These are phyloP conservation scores for Candida gigantensis DNA, from an alignment of 1,139 yeast species.

Conservation along the genomic window DNA sequence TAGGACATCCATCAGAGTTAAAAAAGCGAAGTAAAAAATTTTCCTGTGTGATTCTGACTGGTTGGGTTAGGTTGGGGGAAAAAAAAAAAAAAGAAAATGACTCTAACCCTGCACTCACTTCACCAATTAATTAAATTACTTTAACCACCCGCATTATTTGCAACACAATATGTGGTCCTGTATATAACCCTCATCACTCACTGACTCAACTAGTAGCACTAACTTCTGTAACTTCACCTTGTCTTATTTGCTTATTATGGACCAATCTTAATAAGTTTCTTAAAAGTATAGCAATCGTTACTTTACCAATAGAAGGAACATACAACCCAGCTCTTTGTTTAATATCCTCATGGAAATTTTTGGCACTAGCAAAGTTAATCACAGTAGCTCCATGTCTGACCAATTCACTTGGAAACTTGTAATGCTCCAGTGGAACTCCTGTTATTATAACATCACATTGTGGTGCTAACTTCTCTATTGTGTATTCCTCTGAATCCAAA, in stretches of 20 bases:
- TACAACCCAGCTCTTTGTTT: constrained; percentile 85
- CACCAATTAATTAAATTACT: too few species aligned
- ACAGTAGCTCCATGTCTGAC: constrained; percentile 88
- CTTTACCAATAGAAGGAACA: constrained; percentile 95
- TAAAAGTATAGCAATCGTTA: constrained; percentile 89
- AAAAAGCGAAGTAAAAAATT: too few species aligned
- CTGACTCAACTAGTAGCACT: background rate
- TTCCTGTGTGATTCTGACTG: too few species aligned
- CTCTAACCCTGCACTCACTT: too few species aligned
- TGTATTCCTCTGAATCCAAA: constrained; percentile 45
- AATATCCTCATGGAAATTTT: constrained; percentile 79
- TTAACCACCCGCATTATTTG: too few species aligned
- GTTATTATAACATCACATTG: constrained; percentile 90
- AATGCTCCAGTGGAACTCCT: constrained; percentile 83
- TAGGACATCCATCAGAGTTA: constrained; percentile 5
- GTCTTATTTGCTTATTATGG: constrained; percentile 53
- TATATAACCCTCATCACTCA: background rate
- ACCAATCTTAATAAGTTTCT: constrained; percentile 82
- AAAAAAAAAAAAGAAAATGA: background rate
- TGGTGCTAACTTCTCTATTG: constrained; percentile 65
- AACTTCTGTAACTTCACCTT: constrained; percentile 9
- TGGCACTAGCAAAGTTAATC: constrained; percentile 84
- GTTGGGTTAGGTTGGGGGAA: too few species aligned
- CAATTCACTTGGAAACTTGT: constrained; percentile 81
- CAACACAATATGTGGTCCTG: too few species aligned